These are phyloP conservation scores for Anethum foeniculum DNA, from an alignment of 140 eudicot species.

Conservation along the genomic window DNA sequence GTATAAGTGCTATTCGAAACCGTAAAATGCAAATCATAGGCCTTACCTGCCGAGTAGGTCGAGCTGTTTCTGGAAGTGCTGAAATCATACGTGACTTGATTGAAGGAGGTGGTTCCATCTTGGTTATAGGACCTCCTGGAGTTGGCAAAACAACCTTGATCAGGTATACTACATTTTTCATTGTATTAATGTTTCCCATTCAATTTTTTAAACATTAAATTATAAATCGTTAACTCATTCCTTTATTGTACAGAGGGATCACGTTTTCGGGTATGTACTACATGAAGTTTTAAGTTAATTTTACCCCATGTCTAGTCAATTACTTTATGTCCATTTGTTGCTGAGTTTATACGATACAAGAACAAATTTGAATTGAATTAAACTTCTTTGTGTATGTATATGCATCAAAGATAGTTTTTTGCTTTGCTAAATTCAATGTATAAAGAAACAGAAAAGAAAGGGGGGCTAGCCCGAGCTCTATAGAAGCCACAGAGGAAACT, in stretches of 20 bases:
- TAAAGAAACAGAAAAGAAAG: no score
- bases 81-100: constrained; percentile 89
- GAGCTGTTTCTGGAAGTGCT: constrained; percentile 96
- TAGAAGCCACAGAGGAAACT: no score
- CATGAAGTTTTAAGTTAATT: not conserved
- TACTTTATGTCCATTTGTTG: not conserved
- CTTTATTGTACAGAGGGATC: not conserved
- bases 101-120: constrained; percentile 86
- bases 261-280: not conserved
- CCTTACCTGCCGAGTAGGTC: constrained; percentile 93
- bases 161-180: constrained; percentile 43
- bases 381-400: not conserved
- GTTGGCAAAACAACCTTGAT: constrained; percentile 96
- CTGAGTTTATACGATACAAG: not conserved
- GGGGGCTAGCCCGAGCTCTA: no score
- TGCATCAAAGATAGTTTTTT: not conserved
- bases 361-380: not conserved
- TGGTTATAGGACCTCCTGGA: constrained; percentile 98
- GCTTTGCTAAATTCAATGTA: no score
- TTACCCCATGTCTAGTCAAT: not conserved
- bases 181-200: not conserved
- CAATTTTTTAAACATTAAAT: not conserved
- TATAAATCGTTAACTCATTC: not conserved
- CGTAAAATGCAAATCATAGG: constrained; percentile 87
- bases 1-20: constrained; percentile 96